A percentile compares a stretch with the other conserved stretches of the same genome.
Conservation (phyloP, 2,329 filamentous ascomycete species). For the Aspergillus aculeatinus region DNA sequence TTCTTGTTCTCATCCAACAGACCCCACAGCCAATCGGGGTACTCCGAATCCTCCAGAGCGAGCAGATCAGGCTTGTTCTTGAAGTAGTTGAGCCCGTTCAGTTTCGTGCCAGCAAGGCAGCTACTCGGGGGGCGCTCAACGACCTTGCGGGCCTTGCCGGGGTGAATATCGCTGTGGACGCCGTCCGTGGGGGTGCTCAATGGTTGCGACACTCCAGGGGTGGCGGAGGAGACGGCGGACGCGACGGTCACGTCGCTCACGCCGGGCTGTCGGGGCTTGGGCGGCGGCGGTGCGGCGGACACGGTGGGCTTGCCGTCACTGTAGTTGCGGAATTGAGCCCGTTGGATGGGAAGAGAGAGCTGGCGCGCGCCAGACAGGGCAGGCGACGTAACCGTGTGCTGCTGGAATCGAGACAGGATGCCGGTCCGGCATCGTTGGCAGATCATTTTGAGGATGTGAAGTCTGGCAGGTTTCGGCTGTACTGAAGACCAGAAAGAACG, state of each 20-base stretch:
- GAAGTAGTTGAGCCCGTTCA: conserved; percentile 47
- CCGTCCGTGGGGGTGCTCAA: conserved; percentile 37
- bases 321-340: conserved; percentile 33
- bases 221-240: conserved; percentile 40
- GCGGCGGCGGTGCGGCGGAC: conserved; percentile 31
- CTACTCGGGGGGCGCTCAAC: conserved; percentile 37
- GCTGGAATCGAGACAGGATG: conserved; percentile 40
- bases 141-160: conserved; percentile 29
- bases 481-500: neutral
- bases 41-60: conserved; percentile 48
- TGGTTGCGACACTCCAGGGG: conserved; percentile 42
- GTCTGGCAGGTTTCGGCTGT: neutral
- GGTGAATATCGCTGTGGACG: conserved; percentile 28
- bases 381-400: conserved; percentile 28
- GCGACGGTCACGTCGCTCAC: conserved; percentile 33
- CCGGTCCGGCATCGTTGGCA: conserved; percentile 43
- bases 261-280: conserved; percentile 34
- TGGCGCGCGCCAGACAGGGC: conserved; percentile 31
- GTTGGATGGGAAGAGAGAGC: conserved; percentile 25
- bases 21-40: conserved; percentile 50
- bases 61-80: conserved; percentile 48
- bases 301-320: conserved; percentile 33
- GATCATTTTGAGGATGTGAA: conserved; percentile 32
- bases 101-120: conserved; percentile 39
- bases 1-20: conserved; percentile 41